Percentiles rank a stretch among this genome's conserved stretches.
phyloP scores from a whole-genome alignment of 495 filamentous ascomycete genomes.

The Chaetomium fimeti region DNA sequence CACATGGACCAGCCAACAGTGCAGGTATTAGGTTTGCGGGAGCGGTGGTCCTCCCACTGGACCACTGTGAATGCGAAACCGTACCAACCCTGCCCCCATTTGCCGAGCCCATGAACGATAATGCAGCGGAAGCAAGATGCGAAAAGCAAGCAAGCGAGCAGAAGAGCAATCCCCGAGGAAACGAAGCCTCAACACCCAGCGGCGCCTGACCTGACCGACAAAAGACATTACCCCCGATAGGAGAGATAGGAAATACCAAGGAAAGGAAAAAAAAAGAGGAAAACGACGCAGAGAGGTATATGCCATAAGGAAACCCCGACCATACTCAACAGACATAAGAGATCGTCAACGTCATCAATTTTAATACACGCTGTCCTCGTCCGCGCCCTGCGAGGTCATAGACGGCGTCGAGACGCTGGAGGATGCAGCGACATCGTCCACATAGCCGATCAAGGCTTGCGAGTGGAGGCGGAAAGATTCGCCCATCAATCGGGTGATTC shows the following conservation, averaged over 20 bases:
- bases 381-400: slow-evolving; percentile 60
- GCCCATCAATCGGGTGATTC: slow-evolving; percentile 96
- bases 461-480: slow-evolving; percentile 97
- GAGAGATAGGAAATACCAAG: slow-evolving; percentile 32
- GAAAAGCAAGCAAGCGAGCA: slow-evolving; percentile 26
- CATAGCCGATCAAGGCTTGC: slow-evolving; percentile 89
- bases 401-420: slow-evolving; percentile 60
- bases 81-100: slow-evolving; percentile 48
- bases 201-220: slow-evolving; percentile 33
- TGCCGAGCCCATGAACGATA: slow-evolving; percentile 40
- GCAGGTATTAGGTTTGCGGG: slow-evolving; percentile 54
- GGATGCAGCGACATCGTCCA: slow-evolving; percentile 66
- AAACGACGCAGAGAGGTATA: slow-evolving; percentile 48
- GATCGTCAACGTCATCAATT: slow-evolving; percentile 47
- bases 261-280: slow-evolving; percentile 30
- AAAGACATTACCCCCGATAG: slow-evolving; percentile 17
- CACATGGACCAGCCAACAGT: slow-evolving; percentile 55
- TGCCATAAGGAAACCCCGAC: slow-evolving; percentile 46
- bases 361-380: slow-evolving; percentile 62
- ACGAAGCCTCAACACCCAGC: slow-evolving; percentile 27
- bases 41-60: slow-evolving; percentile 42
- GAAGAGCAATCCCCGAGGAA: slow-evolving; percentile 29
- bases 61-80: slow-evolving; percentile 43
- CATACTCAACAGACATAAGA: slow-evolving; percentile 34
- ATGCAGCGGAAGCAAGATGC: slow-evolving; percentile 45